Percentiles rank a stretch among this genome's conserved stretches.
These are phyloP conservation scores for Cucurbitaria berberidis DNA, from an alignment of 2,329 filamentous ascomycete species.

Conservation along the genomic window DNA sequence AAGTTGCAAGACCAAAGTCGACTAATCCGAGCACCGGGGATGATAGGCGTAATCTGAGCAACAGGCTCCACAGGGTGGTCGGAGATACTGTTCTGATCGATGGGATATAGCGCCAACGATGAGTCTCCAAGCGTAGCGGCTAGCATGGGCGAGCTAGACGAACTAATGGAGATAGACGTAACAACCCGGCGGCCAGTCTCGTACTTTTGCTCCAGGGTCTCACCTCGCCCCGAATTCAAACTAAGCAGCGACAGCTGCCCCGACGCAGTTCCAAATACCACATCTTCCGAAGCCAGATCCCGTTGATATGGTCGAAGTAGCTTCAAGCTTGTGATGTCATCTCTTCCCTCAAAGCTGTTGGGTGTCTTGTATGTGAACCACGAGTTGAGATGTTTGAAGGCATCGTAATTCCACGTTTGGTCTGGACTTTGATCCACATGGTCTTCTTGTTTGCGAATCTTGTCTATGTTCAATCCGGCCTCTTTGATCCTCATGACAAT, in stretches of 20 bases:
- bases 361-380: slow-evolving; percentile 63
- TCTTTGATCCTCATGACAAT: slow-evolving; percentile 59
- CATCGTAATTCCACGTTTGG: slow-evolving; percentile 36
- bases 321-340: slow-evolving; percentile 66
- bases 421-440: slow-evolving; percentile 11
- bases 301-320: slow-evolving; percentile 55
- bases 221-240: slow-evolving; percentile 17
- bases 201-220: slow-evolving; percentile 37
- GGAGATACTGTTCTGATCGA: slow-evolving; percentile 32
- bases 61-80: slow-evolving; percentile 30
- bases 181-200: slow-evolving; percentile 54
- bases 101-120: slow-evolving; percentile 55
- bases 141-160: slow-evolving; percentile 52
- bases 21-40: slow-evolving; percentile 18
- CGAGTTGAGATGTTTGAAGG: slow-evolving; percentile 42
- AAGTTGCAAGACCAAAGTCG: slow-evolving; percentile 61
- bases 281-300: slow-evolving; percentile 48
- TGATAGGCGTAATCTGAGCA: slow-evolving; percentile 24
- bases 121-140: slow-evolving; percentile 59
- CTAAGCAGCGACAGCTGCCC: slow-evolving; percentile 55
- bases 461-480: slow-evolving; percentile 40
- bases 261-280: slow-evolving; percentile 64
- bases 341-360: slow-evolving; percentile 57
- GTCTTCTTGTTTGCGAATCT: slow-evolving; percentile 28
- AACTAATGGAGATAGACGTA: slow-evolving; percentile 56